Evolutionary conservation across 1,284 basidiomycete genomes (phyloP).

Genomic region (Cryptococcus deneoformans): DNA sequence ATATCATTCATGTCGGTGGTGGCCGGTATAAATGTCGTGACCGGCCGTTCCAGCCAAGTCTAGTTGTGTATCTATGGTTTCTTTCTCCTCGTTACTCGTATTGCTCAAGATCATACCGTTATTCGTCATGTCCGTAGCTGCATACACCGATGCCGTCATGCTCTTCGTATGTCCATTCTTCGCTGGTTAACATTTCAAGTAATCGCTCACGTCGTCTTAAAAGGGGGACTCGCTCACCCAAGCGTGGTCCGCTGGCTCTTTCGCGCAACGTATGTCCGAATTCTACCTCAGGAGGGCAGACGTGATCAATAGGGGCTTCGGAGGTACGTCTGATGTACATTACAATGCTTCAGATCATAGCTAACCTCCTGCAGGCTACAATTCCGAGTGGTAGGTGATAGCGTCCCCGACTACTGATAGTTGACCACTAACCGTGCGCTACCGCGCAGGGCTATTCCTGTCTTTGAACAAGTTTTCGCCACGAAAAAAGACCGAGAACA

Average conservation of each 20-base stretch:
- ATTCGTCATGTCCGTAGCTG: constrained; percentile 32
- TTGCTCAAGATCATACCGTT: not conserved
- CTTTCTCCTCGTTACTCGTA: not conserved
- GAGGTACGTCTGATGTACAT: constrained; percentile 27
- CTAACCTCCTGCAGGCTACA: constrained; percentile 59
- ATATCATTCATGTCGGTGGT: not conserved
- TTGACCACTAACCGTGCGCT: not conserved
- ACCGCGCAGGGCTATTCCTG: constrained; percentile 59
- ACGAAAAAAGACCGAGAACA: constrained; percentile 55
- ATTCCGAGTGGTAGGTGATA: constrained; percentile 61
- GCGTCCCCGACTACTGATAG: not conserved
- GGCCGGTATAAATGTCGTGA: not conserved
- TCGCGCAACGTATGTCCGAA: constrained; percentile 48
- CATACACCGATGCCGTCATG: constrained; percentile 40
- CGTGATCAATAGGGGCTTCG: constrained; percentile 70
- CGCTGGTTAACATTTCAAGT: too few species aligned
- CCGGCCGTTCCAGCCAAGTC: not conserved
- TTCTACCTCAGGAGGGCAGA: constrained; percentile 74
- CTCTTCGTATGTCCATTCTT: constrained; percentile 37
- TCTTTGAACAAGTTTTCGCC: constrained; percentile 68
- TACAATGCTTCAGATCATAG: not conserved
- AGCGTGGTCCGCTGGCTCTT: constrained; percentile 37
- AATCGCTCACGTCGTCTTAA: not conserved
- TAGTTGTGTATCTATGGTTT: not conserved
- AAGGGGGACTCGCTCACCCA: constrained; percentile 50